phyloP scores from a whole-genome alignment of 139 green algal species.

The Coelastrella sp. region DNA sequence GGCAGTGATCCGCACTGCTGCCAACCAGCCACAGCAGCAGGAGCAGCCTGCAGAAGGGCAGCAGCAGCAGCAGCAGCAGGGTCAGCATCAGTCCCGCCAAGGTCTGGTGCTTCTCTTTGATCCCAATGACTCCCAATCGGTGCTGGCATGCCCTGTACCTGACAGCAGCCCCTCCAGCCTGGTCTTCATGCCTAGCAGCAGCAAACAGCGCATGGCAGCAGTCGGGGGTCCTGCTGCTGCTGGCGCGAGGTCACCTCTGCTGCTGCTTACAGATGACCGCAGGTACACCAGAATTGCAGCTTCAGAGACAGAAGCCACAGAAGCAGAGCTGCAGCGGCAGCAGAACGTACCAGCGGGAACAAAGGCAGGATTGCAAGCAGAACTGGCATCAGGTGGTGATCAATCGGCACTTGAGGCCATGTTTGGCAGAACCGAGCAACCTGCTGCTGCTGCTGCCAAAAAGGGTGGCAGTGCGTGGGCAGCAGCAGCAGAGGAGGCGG shows the following conservation, averaged over 20 bases:
- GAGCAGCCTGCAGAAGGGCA: not conserved
- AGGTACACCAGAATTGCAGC: conserved; percentile 42
- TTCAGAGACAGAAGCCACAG: conserved; percentile 11
- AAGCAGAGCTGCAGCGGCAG: not conserved
- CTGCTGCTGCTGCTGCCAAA: not conserved
- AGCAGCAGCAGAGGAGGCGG: conserved; percentile 25
- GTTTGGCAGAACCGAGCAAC: conserved; percentile 46
- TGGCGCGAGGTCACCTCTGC: conserved; percentile 48
- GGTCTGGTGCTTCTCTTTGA: conserved; percentile 63
- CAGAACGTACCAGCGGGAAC: conserved; percentile 7
- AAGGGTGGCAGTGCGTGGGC: not conserved
- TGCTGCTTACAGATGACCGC: conserved; percentile 66
- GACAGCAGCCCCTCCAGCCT: conserved; percentile 37
- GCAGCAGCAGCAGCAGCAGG: conserved; percentile 27
- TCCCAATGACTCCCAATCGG: conserved; percentile 27
- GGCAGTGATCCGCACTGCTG: conserved; percentile 10
- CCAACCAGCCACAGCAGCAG: conserved; percentile 22
- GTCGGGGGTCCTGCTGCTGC: not conserved
- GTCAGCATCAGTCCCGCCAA: conserved; percentile 16
- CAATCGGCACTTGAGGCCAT: conserved; percentile 52
- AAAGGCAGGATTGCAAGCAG: conserved; percentile 2
- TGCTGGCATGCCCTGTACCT: conserved; percentile 24
- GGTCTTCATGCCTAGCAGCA: conserved; percentile 41
- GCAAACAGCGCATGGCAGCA: conserved; percentile 5
- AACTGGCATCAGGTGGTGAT: not conserved